Evolutionary conservation across 805 yeast genomes (phyloP), one percentile per base, ranked within the genome.

Genomic region (Myxozyma neglecta): DNA sequence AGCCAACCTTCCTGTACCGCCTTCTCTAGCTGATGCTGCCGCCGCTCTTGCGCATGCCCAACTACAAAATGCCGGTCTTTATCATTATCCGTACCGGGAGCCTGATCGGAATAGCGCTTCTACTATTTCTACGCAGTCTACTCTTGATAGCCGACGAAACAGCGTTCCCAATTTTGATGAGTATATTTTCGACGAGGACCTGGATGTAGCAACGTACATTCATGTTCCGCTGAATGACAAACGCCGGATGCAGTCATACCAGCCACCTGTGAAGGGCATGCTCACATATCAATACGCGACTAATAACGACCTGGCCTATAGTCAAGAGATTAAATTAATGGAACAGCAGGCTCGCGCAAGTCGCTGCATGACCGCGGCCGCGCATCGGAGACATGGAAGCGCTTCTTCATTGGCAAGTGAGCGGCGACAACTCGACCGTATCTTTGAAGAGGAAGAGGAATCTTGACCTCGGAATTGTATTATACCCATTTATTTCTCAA

Each of bases 381-480:
- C 47, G 34, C 65, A 61, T 53, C 53, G 65, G n/a, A 47, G 55
- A 1, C 53, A 44, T 7, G 51, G 58, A 3, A 53, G 59, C 11
- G 35, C 54, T 35, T 42, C 61, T 16, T 61, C 65, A 18, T 36
- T 53, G 47, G 56, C 42, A 8, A 51, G 36, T 36, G 59, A 57
- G 32, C 51, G 53, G 7, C 52, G 59, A 24, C 29, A 45, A 9
- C 40, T 61, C 16, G 65, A 56, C 14, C 42, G 36, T 11, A 61
- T 61, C 35, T 43, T 53, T 52, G 65, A 61, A 46, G 65, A 61
- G 18, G 59, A 61, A 8, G 60, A 60, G 54, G 55, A 51, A 24
- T 24, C 29, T 24, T 24, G 29, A 24, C 2, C 29, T 24, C n/a
- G 13, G 55, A 51, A 39, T 42, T 16, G n/a, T 42, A n/a, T 2